Evolutionary conservation across 1,284 basidiomycete species (phyloP).

Genomic region (Coniferiporia weirii): DNA sequence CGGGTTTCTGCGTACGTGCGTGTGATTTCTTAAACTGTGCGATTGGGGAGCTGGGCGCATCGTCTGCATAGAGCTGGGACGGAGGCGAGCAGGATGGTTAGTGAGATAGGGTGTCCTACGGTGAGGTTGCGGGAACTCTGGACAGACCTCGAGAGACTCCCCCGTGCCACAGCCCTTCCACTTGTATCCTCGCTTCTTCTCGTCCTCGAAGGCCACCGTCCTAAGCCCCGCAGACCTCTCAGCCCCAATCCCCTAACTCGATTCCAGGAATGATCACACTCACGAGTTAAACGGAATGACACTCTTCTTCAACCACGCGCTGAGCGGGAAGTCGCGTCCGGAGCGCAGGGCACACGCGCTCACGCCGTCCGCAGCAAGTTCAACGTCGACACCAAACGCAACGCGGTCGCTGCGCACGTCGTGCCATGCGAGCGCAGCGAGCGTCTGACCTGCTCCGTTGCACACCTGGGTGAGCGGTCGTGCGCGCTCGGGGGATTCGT

Average conservation of each 20-base stretch:
- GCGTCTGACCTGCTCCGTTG: conserved; percentile 25
- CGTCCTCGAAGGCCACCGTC: conserved; percentile 34
- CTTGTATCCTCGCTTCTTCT: conserved; percentile 36
- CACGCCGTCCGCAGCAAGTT: neutral
- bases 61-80: conserved; percentile 32
- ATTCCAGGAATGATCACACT: conserved; percentile 14
- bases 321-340: conserved; percentile 25
- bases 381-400: conserved; percentile 23
- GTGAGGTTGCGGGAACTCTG: neutral
- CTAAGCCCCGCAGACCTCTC: conserved; percentile 20
- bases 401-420: conserved; percentile 31
- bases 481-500: no score
- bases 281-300: conserved; percentile 40
- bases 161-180: conserved; percentile 25
- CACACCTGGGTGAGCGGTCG: conserved; percentile 28
- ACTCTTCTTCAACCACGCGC: conserved; percentile 40
- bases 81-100: no score
- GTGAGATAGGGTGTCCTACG: neutral
- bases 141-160: conserved; percentile 30
- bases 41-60: conserved; percentile 28
- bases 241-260: neutral
- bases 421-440: conserved; percentile 34
- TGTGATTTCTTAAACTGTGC: conserved; percentile 33
- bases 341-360: neutral
- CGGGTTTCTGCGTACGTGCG: conserved; percentile 22